Evolutionary conservation across 202 grass and related monocot genomes (phyloP).

Genomic region (Musa balbisiana): DNA sequence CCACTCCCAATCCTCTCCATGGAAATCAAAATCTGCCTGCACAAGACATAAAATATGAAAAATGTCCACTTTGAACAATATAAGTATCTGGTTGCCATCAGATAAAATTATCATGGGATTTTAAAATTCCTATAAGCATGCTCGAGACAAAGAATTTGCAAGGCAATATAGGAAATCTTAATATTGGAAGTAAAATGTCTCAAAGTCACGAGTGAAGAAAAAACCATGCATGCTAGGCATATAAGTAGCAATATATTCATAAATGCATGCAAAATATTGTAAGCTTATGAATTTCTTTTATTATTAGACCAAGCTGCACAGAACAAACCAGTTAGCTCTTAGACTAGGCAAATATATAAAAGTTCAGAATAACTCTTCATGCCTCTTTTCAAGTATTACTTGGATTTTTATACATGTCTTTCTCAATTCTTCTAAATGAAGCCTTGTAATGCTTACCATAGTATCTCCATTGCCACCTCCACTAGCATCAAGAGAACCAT

Average conservation of each 20-base stretch:
- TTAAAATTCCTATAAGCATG: neutral
- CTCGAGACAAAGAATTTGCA: neutral
- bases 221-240: neutral
- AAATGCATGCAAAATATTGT: neutral
- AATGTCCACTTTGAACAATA: slow-evolving; percentile 6
- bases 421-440: slow-evolving; percentile 6
- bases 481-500: slow-evolving; percentile 90
- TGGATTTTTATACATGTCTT: neutral
- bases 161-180: neutral
- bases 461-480: slow-evolving; percentile 99
- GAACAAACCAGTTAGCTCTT: neutral
- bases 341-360: neutral
- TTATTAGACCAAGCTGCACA: neutral
- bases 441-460: slow-evolving; percentile 43
- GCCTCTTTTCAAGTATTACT: neutral
- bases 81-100: neutral
- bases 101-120: neutral
- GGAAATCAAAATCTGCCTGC: slow-evolving; percentile 97
- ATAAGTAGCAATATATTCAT: neutral
- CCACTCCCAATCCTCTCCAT: slow-evolving; percentile 99
- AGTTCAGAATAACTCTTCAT: neutral
- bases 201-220: neutral
- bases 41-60: slow-evolving; percentile 17
- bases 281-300: neutral
- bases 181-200: neutral